These are phyloP conservation scores for Calycina herbarum DNA, from an alignment of 2,329 filamentous ascomycete species.

Conservation along the genomic window DNA sequence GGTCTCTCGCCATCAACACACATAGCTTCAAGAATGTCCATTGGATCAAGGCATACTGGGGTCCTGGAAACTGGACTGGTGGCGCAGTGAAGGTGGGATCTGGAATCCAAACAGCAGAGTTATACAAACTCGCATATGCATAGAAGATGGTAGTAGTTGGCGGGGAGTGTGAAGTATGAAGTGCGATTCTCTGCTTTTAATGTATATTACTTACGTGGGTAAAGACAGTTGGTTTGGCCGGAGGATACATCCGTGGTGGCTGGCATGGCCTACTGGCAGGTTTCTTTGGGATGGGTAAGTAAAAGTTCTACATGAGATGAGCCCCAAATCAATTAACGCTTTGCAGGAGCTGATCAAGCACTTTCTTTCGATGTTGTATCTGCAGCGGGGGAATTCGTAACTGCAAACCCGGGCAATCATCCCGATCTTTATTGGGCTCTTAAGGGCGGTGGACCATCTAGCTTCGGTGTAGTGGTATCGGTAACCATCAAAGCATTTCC, in stretches of 20 bases:
- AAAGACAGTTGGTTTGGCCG: too few species aligned
- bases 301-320: neutral
- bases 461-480: neutral
- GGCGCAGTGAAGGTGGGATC: slow-evolving; percentile 39
- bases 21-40: slow-evolving; percentile 45
- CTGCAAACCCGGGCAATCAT: neutral
- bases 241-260: too few species aligned
- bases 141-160: slow-evolving; percentile 10
- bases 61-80: slow-evolving; percentile 35
- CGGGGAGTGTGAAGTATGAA: slow-evolving; percentile 14
- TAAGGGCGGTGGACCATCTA: neutral
- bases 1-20: slow-evolving; percentile 48
- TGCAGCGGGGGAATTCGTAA: neutral
- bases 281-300: neutral
- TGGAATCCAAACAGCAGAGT: slow-evolving; percentile 44
- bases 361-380: neutral
- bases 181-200: neutral
- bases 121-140: slow-evolving; percentile 43
- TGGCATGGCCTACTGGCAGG: neutral
- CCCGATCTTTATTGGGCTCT: neutral
- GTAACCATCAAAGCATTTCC: neutral
- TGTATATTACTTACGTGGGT: neutral
- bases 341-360: neutral
- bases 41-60: slow-evolving; percentile 38
- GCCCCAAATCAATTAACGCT: neutral